Percentiles rank a stretch among this genome's conserved stretches.
Conservation (phyloP, 495 filamentous ascomycete species). For the Penicillium tannophilum region DNA sequence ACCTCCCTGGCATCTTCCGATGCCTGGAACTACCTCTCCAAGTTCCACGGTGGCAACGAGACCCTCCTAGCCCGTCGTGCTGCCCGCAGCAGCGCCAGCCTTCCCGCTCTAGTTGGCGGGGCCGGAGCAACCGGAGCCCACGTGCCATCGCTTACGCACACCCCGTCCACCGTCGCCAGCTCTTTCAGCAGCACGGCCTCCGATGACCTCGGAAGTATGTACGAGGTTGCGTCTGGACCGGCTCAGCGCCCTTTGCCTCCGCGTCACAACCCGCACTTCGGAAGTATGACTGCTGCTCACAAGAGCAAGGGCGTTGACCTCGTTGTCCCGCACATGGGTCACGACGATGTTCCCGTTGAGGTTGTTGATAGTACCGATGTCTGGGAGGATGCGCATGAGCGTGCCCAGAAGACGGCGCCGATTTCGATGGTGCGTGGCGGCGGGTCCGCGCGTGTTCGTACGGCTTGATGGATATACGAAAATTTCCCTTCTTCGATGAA, state of each 20-base stretch:
- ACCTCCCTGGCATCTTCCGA: conserved; percentile 43
- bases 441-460: conserved; percentile 4
- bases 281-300: conserved; percentile 18
- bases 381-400: conserved; percentile 29
- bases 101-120: conserved; percentile 33
- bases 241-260: conserved; percentile 43
- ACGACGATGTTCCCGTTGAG: conserved; percentile 15
- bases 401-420: conserved; percentile 14
- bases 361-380: conserved; percentile 23
- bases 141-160: conserved; percentile 38
- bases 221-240: conserved; percentile 19
- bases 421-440: conserved; percentile 17
- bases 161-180: conserved; percentile 49
- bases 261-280: conserved; percentile 44
- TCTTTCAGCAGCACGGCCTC: conserved; percentile 45
- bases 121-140: conserved; percentile 1
- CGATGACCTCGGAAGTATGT: conserved; percentile 39
- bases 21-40: conserved; percentile 52
- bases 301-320: conserved; percentile 43
- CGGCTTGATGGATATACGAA: neutral
- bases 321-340: conserved; percentile 41
- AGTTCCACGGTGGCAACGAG: conserved; percentile 43
- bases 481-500: neutral
- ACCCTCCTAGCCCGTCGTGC: conserved; percentile 30
- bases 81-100: conserved; percentile 36